phyloP scores from a whole-genome alignment of 1,139 yeast genomes.

The Candida neerlandica region DNA sequence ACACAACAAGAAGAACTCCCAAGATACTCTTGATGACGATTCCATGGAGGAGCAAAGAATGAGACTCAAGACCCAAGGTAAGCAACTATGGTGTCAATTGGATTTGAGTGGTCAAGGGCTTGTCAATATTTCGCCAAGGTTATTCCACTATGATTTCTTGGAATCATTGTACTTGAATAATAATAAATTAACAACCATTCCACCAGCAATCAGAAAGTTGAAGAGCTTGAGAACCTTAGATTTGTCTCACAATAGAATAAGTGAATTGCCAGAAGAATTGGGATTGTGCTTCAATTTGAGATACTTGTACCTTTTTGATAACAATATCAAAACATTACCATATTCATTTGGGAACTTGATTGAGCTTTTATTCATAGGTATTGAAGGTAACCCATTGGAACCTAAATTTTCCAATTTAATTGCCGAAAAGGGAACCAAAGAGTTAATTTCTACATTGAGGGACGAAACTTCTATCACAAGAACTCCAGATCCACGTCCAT shows the following conservation, averaged over 20 bases:
- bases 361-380: constrained; percentile 83
- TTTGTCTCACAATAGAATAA: constrained; percentile 74
- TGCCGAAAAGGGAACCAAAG: constrained; percentile 84
- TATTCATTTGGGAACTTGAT: constrained; percentile 83
- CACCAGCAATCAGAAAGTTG: constrained; percentile 69
- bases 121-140: constrained; percentile 64
- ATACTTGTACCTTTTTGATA: constrained; percentile 86
- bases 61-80: constrained; percentile 68
- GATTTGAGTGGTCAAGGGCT: constrained; percentile 92
- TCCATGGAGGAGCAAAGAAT: constrained; percentile 76
- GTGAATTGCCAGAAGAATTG: constrained; percentile 74
- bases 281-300: constrained; percentile 82
- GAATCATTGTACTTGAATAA: constrained; percentile 88
- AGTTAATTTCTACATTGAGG: constrained; percentile 75
- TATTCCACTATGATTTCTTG: constrained; percentile 81
- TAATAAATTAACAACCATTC: constrained; percentile 71
- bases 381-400: constrained; percentile 91
- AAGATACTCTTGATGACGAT: constrained; percentile 68
- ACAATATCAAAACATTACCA: constrained; percentile 75
- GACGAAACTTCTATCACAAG: constrained; percentile 74
- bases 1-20: constrained; percentile 64
- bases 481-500: constrained; percentile 74
- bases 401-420: constrained; percentile 64
- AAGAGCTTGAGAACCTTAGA: constrained; percentile 81
- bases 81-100: constrained; percentile 91